phyloP scores from a whole-genome alignment of 805 yeast genomes.

The Helenozyma baotianmanensis region DNA sequence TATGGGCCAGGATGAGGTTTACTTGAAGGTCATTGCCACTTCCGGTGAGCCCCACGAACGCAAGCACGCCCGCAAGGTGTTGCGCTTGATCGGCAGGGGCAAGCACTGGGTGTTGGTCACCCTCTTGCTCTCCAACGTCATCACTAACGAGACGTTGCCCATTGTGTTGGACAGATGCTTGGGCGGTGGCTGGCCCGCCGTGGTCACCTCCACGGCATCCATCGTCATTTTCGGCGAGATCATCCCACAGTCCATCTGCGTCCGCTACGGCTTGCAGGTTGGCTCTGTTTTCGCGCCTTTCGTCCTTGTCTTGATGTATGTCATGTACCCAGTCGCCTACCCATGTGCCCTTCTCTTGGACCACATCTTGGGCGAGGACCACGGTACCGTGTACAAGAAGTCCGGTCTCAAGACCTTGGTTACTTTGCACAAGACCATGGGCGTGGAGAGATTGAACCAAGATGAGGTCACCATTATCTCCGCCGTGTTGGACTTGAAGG shows the following conservation, averaged over 20 bases:
- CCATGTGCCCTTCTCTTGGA: conserved; percentile 84
- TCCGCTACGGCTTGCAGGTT: conserved; percentile 84
- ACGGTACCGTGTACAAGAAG: conserved; percentile 90
- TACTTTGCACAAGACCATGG: conserved; percentile 90
- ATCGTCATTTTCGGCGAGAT: conserved; percentile 95
- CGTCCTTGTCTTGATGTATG: conserved; percentile 77
- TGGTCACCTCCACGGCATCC: conserved; percentile 84
- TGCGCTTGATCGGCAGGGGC: conserved; percentile 69
- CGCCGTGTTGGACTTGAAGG: conserved; percentile 91
- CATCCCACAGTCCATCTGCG: conserved; percentile 92
- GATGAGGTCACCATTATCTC: conserved; percentile 96
- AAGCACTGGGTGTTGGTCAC: conserved; percentile 97
- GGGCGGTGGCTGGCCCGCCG: conserved; percentile 98
- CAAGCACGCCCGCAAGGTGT: conserved; percentile 64
- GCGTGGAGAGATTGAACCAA: conserved; percentile 85
- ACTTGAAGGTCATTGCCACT: conserved; percentile 81
- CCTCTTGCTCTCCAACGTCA: conserved; percentile 75
- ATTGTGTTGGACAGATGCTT: conserved; percentile 87
- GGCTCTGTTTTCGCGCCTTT: conserved; percentile 91
- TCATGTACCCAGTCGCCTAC: conserved; percentile 87
- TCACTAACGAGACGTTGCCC: conserved; percentile 92
- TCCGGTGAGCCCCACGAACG: conserved; percentile 77
- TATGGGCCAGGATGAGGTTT: conserved; percentile 98
- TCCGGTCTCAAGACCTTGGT: conserved; percentile 92
- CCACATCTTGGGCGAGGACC: conserved; percentile 85